Evolutionary conservation across 73 alveolate species (phyloP).

Genomic region (Paraurostyla sp.): DNA sequence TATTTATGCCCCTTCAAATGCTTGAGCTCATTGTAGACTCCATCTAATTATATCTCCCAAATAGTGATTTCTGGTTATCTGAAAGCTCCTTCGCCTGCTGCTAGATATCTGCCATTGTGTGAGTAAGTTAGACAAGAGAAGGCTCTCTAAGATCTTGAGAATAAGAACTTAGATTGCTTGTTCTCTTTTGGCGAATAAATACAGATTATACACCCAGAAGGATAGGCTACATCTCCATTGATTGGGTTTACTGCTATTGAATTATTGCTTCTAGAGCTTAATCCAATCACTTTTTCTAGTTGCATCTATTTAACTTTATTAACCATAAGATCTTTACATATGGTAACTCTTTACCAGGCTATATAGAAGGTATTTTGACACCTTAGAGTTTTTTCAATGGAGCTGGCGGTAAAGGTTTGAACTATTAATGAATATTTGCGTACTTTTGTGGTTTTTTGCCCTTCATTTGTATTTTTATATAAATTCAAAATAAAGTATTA

Average conservation of each 20-base stretch:
- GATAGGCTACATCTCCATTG: slow-evolving; percentile 74
- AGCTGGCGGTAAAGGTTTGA: slow-evolving; percentile 24
- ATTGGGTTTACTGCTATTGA: slow-evolving; percentile 72
- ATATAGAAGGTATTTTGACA: neutral
- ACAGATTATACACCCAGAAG: slow-evolving; percentile 67
- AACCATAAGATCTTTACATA: slow-evolving; percentile 43
- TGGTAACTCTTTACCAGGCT: slow-evolving; percentile 4
- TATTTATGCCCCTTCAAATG: slow-evolving; percentile 91
- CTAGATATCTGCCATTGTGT: slow-evolving; percentile 79
- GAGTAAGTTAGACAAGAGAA: slow-evolving; percentile 83
- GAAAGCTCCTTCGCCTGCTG: slow-evolving; percentile 95
- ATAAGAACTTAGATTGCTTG: slow-evolving; percentile 67
- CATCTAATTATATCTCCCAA: slow-evolving; percentile 76
- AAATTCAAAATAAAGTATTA: too few relatives aligned
- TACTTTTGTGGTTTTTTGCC: slow-evolving; percentile 33
- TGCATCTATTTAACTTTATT: slow-evolving; percentile 48
- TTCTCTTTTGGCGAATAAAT: slow-evolving; percentile 68
- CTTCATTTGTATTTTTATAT: neutral
- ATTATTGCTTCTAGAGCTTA: slow-evolving; percentile 42
- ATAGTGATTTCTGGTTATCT: slow-evolving; percentile 89
- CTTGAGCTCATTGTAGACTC: slow-evolving; percentile 38
- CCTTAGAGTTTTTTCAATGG: slow-evolving; percentile 19
- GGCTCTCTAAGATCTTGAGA: slow-evolving; percentile 73
- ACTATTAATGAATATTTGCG: slow-evolving; percentile 30
- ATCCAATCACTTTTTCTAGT: slow-evolving; percentile 75